A percentile compares a stretch with the other conserved stretches of the same genome.
These are phyloP conservation scores for Camellia sinensis DNA, from an alignment of 148 eudicot genomes.

Conservation along the genomic window DNA sequence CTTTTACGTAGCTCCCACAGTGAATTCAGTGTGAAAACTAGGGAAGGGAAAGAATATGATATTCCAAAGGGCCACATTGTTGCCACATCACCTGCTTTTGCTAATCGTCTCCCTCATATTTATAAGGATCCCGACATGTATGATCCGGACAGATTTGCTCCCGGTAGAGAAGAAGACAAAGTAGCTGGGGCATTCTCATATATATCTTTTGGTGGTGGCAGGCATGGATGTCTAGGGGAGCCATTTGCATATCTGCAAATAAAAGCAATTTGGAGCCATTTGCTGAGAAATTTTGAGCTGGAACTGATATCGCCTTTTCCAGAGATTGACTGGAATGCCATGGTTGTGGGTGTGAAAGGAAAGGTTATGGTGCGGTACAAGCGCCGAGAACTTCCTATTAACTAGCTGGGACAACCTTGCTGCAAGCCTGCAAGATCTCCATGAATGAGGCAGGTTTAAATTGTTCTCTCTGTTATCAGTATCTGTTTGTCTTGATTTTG, in stretches of 20 bases:
- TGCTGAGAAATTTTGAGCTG: slow-evolving; percentile 84
- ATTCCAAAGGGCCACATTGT: slow-evolving; percentile 96
- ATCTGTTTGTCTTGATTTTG: slow-evolving; percentile 2
- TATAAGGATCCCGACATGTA: slow-evolving; percentile 71
- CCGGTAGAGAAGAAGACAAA: slow-evolving; percentile 93
- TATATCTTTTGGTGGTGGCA: slow-evolving; percentile 89
- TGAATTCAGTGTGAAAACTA: slow-evolving; percentile 77
- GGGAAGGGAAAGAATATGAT: slow-evolving; percentile 84
- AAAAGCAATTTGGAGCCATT: slow-evolving; percentile 92
- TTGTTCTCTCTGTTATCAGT: not conserved
- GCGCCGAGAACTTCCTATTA: slow-evolving; percentile 44
- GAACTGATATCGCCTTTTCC: slow-evolving; percentile 93
- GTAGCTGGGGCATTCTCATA: slow-evolving; percentile 80
- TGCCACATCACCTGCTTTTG: slow-evolving; percentile 96
- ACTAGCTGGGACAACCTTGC: slow-evolving; percentile 14
- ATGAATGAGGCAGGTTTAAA: slow-evolving; percentile 7
- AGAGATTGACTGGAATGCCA: slow-evolving; percentile 94
- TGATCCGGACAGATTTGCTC: slow-evolving; percentile 79
- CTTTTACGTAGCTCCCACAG: slow-evolving; percentile 75
- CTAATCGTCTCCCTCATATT: slow-evolving; percentile 79
- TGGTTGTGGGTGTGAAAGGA: slow-evolving; percentile 77
- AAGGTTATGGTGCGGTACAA: slow-evolving; percentile 72
- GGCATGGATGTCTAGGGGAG: slow-evolving; percentile 93
- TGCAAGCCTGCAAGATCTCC: not conserved
- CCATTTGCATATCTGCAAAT: slow-evolving; percentile 95